Conservation (phyloP, 106 monocot species). For the Vanilla planifolia region DNA sequence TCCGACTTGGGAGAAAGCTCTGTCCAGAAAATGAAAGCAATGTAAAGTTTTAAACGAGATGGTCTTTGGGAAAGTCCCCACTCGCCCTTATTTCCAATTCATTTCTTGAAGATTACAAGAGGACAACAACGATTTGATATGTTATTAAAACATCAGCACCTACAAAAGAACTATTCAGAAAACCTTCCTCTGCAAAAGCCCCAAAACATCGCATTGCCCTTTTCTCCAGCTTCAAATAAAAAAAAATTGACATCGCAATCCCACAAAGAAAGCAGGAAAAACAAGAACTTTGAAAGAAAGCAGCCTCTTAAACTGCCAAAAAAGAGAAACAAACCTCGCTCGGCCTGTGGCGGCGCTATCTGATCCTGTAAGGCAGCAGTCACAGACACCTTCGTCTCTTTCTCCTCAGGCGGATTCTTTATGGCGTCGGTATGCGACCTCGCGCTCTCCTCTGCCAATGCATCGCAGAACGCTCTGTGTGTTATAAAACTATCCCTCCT, state of each 20-base stretch:
- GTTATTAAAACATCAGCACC: too few species aligned
- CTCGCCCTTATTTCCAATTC: too few species aligned
- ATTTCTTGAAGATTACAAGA: too few species aligned
- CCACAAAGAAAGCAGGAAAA: too few species aligned
- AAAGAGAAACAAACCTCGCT: conserved; percentile 9
- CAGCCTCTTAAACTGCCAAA: not conserved
- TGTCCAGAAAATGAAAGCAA: conserved; percentile 1
- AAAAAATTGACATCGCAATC: not conserved
- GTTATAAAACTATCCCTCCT: conserved; percentile 45
- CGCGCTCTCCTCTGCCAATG: conserved; percentile 35
- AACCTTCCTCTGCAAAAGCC: too few species aligned
- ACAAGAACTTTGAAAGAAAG: too few species aligned
- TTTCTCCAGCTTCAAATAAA: not conserved
- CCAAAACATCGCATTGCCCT: too few species aligned
- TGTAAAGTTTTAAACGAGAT: not conserved
- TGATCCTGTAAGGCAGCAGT: not conserved
- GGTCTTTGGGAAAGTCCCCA: not conserved
- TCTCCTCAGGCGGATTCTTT: conserved; percentile 3
- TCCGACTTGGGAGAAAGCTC: not conserved
- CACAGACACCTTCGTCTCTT: not conserved
- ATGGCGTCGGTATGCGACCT: conserved; percentile 10
- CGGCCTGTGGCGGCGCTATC: conserved; percentile 7
- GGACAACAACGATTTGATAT: too few species aligned
- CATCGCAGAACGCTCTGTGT: conserved; percentile 42
- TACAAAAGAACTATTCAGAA: too few species aligned